Conservation (phyloP, 2,329 filamentous ascomycete genomes). For the Raffaelea arxii region DNA sequence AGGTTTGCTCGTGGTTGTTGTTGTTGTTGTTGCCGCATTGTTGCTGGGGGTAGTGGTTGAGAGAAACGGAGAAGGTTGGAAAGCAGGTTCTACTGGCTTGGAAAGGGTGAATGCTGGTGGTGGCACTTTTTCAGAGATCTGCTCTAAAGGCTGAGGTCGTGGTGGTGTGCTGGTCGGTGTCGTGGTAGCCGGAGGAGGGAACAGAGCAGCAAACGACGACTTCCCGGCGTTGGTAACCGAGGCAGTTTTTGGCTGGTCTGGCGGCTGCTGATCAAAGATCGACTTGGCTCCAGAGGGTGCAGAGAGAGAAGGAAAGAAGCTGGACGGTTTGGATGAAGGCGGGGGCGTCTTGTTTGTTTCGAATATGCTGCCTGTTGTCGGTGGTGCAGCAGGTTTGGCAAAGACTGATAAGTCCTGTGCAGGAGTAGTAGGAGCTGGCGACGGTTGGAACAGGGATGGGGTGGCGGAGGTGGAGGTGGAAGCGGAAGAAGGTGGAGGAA, state of each 20-base stretch:
- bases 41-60: not conserved
- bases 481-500: too few relatives aligned
- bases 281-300: not conserved
- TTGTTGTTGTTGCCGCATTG: not conserved
- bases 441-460: too few relatives aligned
- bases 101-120: not conserved
- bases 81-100: not conserved
- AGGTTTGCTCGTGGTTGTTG: too few relatives aligned
- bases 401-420: too few relatives aligned
- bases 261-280: not conserved
- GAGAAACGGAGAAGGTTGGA: not conserved
- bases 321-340: not conserved
- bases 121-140: not conserved
- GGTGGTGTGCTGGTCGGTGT: not conserved
- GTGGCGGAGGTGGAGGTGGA: too few relatives aligned
- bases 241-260: not conserved
- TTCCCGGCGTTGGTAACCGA: too few relatives aligned
- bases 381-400: not conserved
- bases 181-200: not conserved
- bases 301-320: constrained; percentile 4
- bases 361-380: not conserved
- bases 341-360: not conserved
- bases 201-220: not conserved
- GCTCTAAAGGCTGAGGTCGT: not conserved
- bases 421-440: too few relatives aligned